A percentile compares a stretch with the other conserved stretches of the same genome.
Conservation (phyloP, 2,329 filamentous ascomycete genomes). For the Colletotrichum horii region DNA sequence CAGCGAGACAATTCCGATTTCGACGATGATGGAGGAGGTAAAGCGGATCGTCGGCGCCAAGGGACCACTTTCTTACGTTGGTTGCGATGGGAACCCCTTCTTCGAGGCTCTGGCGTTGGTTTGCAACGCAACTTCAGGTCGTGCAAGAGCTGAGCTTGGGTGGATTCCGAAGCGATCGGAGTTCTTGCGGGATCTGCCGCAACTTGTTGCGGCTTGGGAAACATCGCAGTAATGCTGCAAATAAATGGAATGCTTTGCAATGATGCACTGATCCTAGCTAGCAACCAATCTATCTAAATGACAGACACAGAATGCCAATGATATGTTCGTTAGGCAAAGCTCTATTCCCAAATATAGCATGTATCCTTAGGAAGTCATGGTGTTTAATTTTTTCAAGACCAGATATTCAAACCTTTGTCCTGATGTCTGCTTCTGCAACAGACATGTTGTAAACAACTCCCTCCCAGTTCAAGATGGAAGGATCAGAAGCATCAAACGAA, state of each 20-base stretch:
- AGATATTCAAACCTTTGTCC: too few species aligned
- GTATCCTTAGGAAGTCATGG: too few species aligned
- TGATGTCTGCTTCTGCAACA: too few species aligned
- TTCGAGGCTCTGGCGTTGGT: neutral
- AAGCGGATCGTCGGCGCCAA: neutral
- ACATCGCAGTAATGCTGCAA: neutral
- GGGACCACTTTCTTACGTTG: neutral
- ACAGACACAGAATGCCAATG: too few species aligned
- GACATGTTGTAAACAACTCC: too few species aligned
- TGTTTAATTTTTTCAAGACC: too few species aligned
- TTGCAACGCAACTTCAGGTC: neutral
- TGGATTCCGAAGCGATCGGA: neutral
- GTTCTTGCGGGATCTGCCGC: neutral
- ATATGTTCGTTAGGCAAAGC: too few species aligned
- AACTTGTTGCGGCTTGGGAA: neutral
- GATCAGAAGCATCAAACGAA: neutral
- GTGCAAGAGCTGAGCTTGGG: neutral
- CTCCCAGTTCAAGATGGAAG: neutral
- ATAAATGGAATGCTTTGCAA: too few species aligned
- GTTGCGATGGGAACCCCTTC: neutral
- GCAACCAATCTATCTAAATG: too few species aligned
- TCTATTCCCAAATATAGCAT: too few species aligned
- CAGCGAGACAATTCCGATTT: neutral
- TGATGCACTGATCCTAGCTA: too few species aligned
- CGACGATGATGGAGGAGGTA: neutral